Evolutionary conservation across 495 filamentous ascomycete genomes (phyloP).

Genomic region (Penicillium longicatenatum): DNA sequence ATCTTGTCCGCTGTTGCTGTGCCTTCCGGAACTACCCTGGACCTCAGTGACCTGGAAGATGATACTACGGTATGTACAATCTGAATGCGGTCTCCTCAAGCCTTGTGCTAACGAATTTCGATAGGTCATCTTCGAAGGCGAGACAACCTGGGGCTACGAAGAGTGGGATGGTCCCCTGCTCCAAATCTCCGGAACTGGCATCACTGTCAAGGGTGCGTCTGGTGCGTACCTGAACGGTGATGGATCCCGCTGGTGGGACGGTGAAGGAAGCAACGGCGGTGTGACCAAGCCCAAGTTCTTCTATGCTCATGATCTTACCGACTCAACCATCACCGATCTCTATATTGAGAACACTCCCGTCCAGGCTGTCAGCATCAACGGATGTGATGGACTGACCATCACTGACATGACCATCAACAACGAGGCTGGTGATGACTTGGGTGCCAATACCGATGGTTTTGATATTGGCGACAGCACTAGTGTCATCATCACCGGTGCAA

Average conservation of each 20-base stretch:
- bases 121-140: constrained; percentile 54
- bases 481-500: constrained; percentile 56
- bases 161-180: constrained; percentile 55
- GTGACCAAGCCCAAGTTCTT: constrained; percentile 62
- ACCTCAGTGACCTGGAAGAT: constrained; percentile 47
- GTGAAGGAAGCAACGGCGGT: constrained; percentile 54
- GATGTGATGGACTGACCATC: constrained; percentile 49
- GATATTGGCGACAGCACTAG: constrained; percentile 56
- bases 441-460: constrained; percentile 69
- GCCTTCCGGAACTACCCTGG: constrained; percentile 53
- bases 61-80: constrained; percentile 41
- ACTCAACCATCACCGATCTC: constrained; percentile 46
- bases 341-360: constrained; percentile 62
- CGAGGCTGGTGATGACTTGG: constrained; percentile 54
- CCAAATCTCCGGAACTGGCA: constrained; percentile 47
- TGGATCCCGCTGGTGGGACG: constrained; percentile 54
- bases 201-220: constrained; percentile 45
- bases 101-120: background rate
- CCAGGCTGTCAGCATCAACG: constrained; percentile 61
- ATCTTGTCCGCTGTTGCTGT: constrained; percentile 49
- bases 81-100: background rate
- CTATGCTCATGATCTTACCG: constrained; percentile 47
- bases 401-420: constrained; percentile 61
- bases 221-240: constrained; percentile 45
- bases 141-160: constrained; percentile 54